Base-by-base conservation (phyloP, 129 eudicot species). In the Pittosporum tobira region DNA sequence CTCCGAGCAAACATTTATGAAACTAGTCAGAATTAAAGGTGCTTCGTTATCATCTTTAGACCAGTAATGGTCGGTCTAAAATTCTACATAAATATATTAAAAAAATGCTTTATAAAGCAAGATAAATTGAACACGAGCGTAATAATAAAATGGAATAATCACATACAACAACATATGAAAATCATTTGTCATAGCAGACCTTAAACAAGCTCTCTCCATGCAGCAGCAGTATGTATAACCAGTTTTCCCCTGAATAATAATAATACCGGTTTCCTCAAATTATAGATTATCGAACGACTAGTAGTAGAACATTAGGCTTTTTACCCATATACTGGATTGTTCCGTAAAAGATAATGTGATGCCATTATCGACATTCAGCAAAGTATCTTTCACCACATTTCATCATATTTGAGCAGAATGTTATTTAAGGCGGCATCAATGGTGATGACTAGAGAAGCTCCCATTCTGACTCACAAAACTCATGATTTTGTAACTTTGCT, bases 381-480 rank as follows among this genome's bases (percentile, higher is more conserved):
- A 22, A 12, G 51, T 51, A 29, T 62, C 16, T 5, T n/a, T 34
- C 40, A 20, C 25, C 7, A 43, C 28, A 34, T 18, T 24, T 62
- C 46, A 2, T 62, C 67, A 60, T 23, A 60, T 29, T 27, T 44
- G 23, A 45, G 49, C 49, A 4, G 30, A 74, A n/a, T 47, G 23
- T 55, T 20, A 71, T 71, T 66, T 61, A 76, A 73, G 43, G 31
- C 31, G 51, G 44, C 38, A n/a, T 28, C 34, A 14, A 52, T 38
- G 8, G 45, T 42, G 68, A 46, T 30, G 34, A 55, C 74, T 79
- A 88, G 55, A 88, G 90, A 72, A 88, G 79, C 71, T 84, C 96
- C 96, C 94, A 88, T 25, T 88, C 96, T 0, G 81, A 81, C 48
- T 81, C 94, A 8, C 69, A 63, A 0, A 66, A 48, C 52, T 67